These are phyloP conservation scores for Insectozyma bohioensis DNA, from an alignment of 1,139 yeast species.

Conservation along the genomic window DNA sequence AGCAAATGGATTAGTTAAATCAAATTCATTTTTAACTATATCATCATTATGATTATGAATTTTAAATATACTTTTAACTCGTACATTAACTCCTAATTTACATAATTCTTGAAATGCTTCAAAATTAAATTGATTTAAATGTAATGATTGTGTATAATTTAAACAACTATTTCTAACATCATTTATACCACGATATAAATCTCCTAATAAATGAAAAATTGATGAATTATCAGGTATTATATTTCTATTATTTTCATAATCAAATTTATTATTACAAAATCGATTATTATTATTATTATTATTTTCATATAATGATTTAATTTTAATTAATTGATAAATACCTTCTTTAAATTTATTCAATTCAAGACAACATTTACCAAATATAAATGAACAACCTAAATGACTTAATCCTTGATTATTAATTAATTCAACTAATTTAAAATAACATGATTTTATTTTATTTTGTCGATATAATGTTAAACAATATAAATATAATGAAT, in stretches of 20 bases:
- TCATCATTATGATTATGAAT: conserved; percentile 16
- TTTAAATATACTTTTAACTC: conserved; percentile 60
- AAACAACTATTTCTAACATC: conserved; percentile 66
- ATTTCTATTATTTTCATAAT: conserved; percentile 35
- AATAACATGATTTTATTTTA: conserved; percentile 62
- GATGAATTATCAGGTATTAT: conserved; percentile 65
- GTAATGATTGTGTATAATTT: conserved; percentile 67
- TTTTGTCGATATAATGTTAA: conserved; percentile 56
- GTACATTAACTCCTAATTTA: conserved; percentile 66
- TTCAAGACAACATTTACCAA: conserved; percentile 62
- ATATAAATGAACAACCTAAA: conserved; percentile 70
- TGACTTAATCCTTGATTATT: conserved; percentile 34
- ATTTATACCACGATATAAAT: conserved; percentile 57
- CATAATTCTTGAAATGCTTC: conserved; percentile 83
- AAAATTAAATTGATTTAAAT: conserved; percentile 76
- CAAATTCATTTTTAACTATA: conserved; percentile 4
- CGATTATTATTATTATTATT: conserved; percentile 16
- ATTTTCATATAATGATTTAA: conserved; percentile 49
- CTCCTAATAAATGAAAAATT: conserved; percentile 68
- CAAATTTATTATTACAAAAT: too few species aligned
- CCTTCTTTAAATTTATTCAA: conserved; percentile 64
- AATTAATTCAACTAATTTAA: conserved; percentile 33
- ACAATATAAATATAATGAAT: conserved; percentile 64
- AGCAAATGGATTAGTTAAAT: conserved; percentile 28
- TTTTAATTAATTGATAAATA: conserved; percentile 48